Base-by-base conservation (phyloP, 805 yeast genomes). In the Citeromyces matritensis region DNA sequence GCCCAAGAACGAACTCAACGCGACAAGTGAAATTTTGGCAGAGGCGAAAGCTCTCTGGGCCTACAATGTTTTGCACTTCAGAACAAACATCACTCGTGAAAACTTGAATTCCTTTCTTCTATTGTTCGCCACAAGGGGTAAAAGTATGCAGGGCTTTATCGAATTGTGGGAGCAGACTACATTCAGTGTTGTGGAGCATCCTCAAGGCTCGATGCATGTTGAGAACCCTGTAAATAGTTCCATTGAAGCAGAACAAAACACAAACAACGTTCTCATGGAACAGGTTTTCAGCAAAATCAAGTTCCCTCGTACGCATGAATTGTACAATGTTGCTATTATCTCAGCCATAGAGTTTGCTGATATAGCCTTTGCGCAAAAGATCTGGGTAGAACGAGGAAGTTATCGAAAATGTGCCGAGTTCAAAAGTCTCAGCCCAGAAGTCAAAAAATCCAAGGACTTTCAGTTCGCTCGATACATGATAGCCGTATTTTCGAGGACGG, bases 41-140 rank as follows among this genome's bases (percentile, higher is more conserved):
- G 97, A 88, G 51, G 71, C 88, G 0, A 63, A 71, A 36, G 96
- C 96, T 0, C 35, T 88, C 5, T 70, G 93, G 74, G 63, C 65
- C 2, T 73, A 63, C 42, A 54, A 70, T 9, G 36, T 70, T 15
- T 48, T 64, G 13, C 44, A 49, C 23, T 49, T 55, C 29, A 75
- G 76, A 0, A 42, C 51, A 0, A 50, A 57, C 17, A 50, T 79
- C 8, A 60, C 55, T 21, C 42, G 42, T 1, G 57, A 60, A 15
- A 46, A 60, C 5, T 55, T 74, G 10, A 65, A 69, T 24, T 55
- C 73, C 4, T 76, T 60, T 41, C 48, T 82, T 39, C 61, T 62
- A 33, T 61, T 74, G 21, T 50, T 63, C 3, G 44, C 63, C 6
- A 44, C 51, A 26, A 53, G 55, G 33, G 51, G 55, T 3, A 42